These are phyloP conservation scores for Capsicum rhomboideum DNA, from an alignment of 257 asterid genomes.

Conservation along the genomic window DNA sequence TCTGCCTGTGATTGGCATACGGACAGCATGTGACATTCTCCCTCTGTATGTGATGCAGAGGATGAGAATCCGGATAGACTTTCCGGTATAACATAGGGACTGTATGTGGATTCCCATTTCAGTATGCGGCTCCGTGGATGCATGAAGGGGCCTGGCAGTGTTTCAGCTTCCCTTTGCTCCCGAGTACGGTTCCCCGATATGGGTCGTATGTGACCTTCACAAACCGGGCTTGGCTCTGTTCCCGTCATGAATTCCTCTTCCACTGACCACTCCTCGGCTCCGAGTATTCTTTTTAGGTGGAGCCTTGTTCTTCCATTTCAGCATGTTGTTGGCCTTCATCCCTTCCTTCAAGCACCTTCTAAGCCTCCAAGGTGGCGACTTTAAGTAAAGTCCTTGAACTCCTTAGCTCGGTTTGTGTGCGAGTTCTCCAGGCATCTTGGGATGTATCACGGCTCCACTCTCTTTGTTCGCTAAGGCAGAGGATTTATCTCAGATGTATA, in stretches of 20 bases:
- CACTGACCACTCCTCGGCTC: not conserved
- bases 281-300: not conserved
- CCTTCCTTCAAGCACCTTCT: not conserved
- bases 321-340: not conserved
- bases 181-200: not conserved
- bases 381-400: not conserved
- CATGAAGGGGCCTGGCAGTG: not conserved
- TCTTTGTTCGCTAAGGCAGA: slow-evolving; percentile 15
- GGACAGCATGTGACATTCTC: not conserved
- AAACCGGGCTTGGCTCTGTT: not conserved
- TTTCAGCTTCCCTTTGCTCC: not conserved
- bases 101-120: not conserved
- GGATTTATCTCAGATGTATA: slow-evolving; percentile 39
- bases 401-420: not conserved
- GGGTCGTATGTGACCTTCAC: not conserved
- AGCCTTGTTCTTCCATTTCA: not conserved
- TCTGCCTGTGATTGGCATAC: not conserved
- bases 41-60: not conserved
- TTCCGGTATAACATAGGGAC: not conserved
- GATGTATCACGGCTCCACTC: not conserved
- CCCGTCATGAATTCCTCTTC: not conserved
- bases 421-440: not conserved
- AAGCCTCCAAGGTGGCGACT: not conserved
- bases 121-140: not conserved
- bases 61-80: not conserved